Evolutionary conservation across 768 basidiomycete genomes (phyloP).

Genomic region (Strobilomyces echinocephalus): DNA sequence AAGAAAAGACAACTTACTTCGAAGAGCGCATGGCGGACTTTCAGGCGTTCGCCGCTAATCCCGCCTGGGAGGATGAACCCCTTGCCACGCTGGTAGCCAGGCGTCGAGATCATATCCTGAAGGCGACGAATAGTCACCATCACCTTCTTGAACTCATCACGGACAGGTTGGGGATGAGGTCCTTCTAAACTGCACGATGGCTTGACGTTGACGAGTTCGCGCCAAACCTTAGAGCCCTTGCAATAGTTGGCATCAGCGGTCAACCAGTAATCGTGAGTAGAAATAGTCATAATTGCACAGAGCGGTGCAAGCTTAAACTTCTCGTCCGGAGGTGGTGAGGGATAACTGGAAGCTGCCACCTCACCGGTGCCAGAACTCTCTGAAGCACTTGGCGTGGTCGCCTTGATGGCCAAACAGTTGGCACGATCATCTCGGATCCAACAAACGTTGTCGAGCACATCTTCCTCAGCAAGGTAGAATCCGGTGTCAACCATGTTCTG

Average conservation of each 20-base stretch:
- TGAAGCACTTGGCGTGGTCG: not conserved
- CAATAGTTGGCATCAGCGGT: not conserved
- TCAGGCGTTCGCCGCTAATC: not conserved
- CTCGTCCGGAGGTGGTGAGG: no score
- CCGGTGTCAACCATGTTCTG: not conserved
- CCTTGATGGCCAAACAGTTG: not conserved
- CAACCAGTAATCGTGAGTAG: not conserved
- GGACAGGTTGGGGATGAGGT: not conserved
- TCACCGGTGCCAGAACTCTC: not conserved
- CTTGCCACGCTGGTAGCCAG: not conserved
- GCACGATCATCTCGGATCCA: not conserved
- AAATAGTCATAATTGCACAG: not conserved
- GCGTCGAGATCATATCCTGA: no score
- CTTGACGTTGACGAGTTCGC: not conserved
- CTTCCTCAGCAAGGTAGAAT: not conserved
- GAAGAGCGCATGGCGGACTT: not conserved
- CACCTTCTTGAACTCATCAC: not conserved
- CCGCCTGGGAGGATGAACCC: not conserved
- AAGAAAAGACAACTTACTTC: not conserved
- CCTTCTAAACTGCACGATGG: not conserved
- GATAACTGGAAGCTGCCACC: not conserved
- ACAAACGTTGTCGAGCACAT: not conserved
- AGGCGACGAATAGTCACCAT: not conserved
- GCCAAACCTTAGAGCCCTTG: not conserved
- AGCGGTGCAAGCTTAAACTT: not conserved